These are phyloP conservation scores for Penicillium paxilli DNA, from an alignment of 495 filamentous ascomycete genomes.

Conservation along the genomic window DNA sequence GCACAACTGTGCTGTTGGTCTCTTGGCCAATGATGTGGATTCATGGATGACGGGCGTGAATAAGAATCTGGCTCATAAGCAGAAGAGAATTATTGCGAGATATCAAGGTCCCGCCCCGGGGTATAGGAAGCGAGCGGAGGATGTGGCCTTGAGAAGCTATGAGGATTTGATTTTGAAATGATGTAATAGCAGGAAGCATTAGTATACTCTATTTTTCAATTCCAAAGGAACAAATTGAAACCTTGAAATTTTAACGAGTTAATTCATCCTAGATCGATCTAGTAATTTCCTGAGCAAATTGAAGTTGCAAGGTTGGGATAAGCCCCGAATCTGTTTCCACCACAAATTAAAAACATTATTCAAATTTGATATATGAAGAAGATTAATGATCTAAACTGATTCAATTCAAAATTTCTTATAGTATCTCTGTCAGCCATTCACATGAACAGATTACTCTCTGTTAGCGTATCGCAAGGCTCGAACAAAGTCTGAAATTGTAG, in stretches of 20 bases:
- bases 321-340: too few relatives aligned
- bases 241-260: too few relatives aligned
- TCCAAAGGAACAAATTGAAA: background rate
- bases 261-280: too few relatives aligned
- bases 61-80: constrained; percentile 34
- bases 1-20: constrained; percentile 27
- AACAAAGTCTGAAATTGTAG: constrained; percentile 12
- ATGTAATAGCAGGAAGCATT: too few relatives aligned
- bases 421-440: background rate
- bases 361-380: too few relatives aligned
- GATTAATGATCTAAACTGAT: too few relatives aligned
- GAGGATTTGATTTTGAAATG: constrained; percentile 17
- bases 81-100: constrained; percentile 33
- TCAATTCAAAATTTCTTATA: too few relatives aligned
- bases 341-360: too few relatives aligned
- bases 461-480: constrained; percentile 9
- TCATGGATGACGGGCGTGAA: constrained; percentile 44
- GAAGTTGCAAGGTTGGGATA: too few relatives aligned
- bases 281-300: too few relatives aligned
- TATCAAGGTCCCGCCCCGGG: constrained; percentile 28
- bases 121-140: constrained; percentile 21
- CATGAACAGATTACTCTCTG: constrained; percentile 9
- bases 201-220: background rate
- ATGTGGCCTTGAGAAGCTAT: constrained; percentile 19
- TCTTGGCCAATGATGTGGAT: constrained; percentile 37